Conservation (phyloP, 108 stramenopile genomes). For the Cyclotella baltica region DNA sequence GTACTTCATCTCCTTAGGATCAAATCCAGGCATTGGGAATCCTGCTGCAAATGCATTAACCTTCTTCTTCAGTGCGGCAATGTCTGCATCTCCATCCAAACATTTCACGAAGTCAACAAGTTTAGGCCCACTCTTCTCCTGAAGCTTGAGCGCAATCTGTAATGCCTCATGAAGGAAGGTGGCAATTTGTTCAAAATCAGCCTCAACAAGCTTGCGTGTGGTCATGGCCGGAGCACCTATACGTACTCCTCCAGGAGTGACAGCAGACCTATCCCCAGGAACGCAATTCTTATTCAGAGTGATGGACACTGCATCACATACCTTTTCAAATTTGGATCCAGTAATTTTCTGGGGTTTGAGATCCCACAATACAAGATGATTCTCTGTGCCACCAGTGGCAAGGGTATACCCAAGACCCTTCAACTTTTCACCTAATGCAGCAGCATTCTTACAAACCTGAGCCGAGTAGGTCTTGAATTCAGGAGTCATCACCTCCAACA, state of each 20-base stretch:
- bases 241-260: slow-evolving; percentile 99
- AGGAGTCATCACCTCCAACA: slow-evolving; percentile 95
- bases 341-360: slow-evolving; percentile 95
- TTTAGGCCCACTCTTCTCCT: slow-evolving; percentile 88
- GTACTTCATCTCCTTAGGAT: slow-evolving; percentile 90
- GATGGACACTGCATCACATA: slow-evolving; percentile 98
- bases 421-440: slow-evolving; percentile 90
- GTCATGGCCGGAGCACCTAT: slow-evolving; percentile 96
- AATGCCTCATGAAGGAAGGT: slow-evolving; percentile 92
- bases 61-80: slow-evolving; percentile 68
- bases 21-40: slow-evolving; percentile 99
- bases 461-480: slow-evolving; percentile 96
- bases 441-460: slow-evolving; percentile 95
- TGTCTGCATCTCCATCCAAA: slow-evolving; percentile 78
- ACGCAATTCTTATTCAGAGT: slow-evolving; percentile 99
- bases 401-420: slow-evolving; percentile 91
- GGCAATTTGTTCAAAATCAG: slow-evolving; percentile 97
- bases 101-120: slow-evolving; percentile 91
- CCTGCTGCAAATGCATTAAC: slow-evolving; percentile 93
- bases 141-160: slow-evolving; percentile 87
- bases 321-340: slow-evolving; percentile 98
- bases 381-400: slow-evolving; percentile 99
- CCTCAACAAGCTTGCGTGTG: slow-evolving; percentile 91
- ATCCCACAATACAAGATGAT: slow-evolving; percentile 99
- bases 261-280: slow-evolving; percentile 96